Evolutionary conservation across 768 basidiomycete genomes (phyloP), one percentile per base, ranked within the genome.

Genomic region (Gymnopilus dilepis): DNA sequence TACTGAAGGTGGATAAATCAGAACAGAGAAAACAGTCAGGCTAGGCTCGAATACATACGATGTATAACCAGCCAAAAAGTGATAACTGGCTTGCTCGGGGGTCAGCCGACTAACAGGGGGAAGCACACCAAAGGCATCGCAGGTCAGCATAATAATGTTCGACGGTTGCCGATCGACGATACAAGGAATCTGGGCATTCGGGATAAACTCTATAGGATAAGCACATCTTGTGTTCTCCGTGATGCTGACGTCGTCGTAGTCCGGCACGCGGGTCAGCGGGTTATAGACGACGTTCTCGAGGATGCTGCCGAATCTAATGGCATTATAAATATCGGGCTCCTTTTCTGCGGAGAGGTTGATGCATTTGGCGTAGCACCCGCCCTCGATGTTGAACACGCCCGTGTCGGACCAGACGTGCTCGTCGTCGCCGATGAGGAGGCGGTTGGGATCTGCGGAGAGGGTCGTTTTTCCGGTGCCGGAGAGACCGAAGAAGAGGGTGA

Each of bases 171-270:
- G 82, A 67, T 91, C 82, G 69, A 94, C 92, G 42, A 87, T 69
- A 78, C 97, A 99, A 26, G 97, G 97, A 69, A 99, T 93, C 76
- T 92, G 86, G 60, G 97, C 96, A 73, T 97, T 96, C 63, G 92
- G 89, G 67, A 99, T 99, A 81, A 81, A 94, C 73, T 99, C 97
- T 76, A 99, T 99, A 9, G 97, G 97, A 79, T 99, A 99, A 26
- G 97, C 96, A 76, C 97, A 99, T 51, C 97, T 94, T 24, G 97
- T 99, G 83, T 99, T 99, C 80, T 99, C 97, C 11, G 97, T 99
- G 78, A 99, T 99, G 75, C 89, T 83, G 67, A 95, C 83, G 72
- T 99, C 97, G 74, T 98, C 92, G 78, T 98, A 99, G 78, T 99
- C 96, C 52, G 97, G 91, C 22, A 78, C 71, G 62, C 97, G 93